Evolutionary conservation across 208 protist genomes (phyloP).

Genomic region (Crithidia bombi): DNA sequence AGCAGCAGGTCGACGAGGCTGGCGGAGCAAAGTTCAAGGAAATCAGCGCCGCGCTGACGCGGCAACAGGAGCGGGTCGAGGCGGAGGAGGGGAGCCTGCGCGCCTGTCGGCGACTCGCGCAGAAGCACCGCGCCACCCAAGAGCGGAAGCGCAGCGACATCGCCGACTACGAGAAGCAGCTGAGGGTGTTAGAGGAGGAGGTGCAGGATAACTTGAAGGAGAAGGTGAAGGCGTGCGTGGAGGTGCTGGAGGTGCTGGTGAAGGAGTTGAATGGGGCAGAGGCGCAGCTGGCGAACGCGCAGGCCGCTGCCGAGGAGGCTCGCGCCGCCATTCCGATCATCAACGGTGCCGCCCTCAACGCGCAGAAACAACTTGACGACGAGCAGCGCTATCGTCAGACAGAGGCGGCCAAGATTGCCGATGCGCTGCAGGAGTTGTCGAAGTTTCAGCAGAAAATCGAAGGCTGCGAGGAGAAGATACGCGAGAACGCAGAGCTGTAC

Average conservation of each 20-base stretch:
- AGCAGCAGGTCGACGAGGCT: conserved; percentile 73
- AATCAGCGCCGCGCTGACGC: conserved; percentile 57
- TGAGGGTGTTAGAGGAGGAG: conserved; percentile 69
- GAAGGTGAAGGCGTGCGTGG: conserved; percentile 50
- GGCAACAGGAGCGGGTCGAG: conserved; percentile 65
- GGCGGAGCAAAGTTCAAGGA: conserved; percentile 79
- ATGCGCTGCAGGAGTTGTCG: conserved; percentile 79
- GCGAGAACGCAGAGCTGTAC: conserved; percentile 87
- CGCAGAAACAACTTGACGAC: conserved; percentile 80
- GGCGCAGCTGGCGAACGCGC: conserved; percentile 52
- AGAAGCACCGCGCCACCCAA: conserved; percentile 77
- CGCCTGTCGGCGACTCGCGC: conserved; percentile 60
- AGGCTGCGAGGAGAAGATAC: conserved; percentile 84
- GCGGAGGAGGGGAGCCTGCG: conserved; percentile 77
- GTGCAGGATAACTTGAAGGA: conserved; percentile 61
- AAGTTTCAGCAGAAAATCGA: conserved; percentile 92
- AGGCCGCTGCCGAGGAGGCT: conserved; percentile 58
- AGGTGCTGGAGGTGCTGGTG: conserved; percentile 51
- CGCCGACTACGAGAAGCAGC: conserved; percentile 58
- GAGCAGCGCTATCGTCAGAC: conserved; percentile 83
- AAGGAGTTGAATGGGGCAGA: conserved; percentile 64
- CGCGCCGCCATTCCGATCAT: conserved; percentile 61
- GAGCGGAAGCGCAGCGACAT: conserved; percentile 69
- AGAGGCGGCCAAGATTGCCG: conserved; percentile 74
- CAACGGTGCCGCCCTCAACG: conserved; percentile 66